Evolutionary conservation across 306 rosid species (phyloP).

Genomic region (Pyrus bretschneideri): DNA sequence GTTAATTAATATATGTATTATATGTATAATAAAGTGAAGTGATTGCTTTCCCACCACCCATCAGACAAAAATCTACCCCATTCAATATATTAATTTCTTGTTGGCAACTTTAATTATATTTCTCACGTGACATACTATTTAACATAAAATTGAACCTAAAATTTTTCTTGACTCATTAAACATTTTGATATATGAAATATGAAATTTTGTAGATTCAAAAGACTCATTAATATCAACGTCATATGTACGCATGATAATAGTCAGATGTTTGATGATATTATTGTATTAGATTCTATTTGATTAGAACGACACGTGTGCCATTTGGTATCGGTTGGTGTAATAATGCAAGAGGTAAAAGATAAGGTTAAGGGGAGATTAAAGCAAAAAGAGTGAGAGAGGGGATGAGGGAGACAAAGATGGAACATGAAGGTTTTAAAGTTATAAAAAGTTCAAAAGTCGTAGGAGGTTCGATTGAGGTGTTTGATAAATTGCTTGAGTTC

Average conservation of each 20-base stretch:
- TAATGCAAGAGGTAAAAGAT: background rate
- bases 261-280: background rate
- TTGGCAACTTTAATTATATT: background rate
- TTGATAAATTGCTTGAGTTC: background rate
- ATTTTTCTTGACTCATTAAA: background rate
- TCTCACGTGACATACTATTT: background rate
- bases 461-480: background rate
- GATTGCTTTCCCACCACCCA: constrained; percentile 4
- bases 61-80: background rate
- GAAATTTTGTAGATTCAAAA: background rate
- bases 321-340: background rate
- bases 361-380: background rate
- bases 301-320: background rate
- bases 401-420: background rate
- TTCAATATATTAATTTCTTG: background rate
- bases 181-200: background rate
- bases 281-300: no score
- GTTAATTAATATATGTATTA: background rate
- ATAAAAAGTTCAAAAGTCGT: background rate
- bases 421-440: background rate
- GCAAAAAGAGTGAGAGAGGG: background rate
- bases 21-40: background rate
- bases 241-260: background rate
- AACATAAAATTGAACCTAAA: background rate
- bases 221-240: background rate